Evolutionary conservation across 768 basidiomycete species (phyloP).

Genomic region (Pleurotus djamor): DNA sequence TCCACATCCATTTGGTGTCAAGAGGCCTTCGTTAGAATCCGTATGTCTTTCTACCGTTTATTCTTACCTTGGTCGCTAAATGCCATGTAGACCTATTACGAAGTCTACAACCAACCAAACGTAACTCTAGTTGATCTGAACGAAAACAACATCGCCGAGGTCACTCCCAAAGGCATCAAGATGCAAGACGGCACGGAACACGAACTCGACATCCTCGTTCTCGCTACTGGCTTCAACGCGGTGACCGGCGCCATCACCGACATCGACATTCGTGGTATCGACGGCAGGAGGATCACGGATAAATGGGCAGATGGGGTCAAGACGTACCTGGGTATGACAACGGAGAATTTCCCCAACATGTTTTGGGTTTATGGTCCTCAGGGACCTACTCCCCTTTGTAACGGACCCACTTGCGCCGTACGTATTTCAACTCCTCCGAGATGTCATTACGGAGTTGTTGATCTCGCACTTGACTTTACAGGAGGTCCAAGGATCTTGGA

Average conservation of each 20-base stretch:
- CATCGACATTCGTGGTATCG: slow-evolving; percentile 14
- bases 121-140: slow-evolving; percentile 12
- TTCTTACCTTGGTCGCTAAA: background rate
- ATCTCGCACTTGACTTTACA: background rate
- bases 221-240: slow-evolving; percentile 15
- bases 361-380: slow-evolving; percentile 15
- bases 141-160: slow-evolving; percentile 10
- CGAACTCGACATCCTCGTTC: slow-evolving; percentile 13
- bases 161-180: slow-evolving; percentile 12
- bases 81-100: slow-evolving; percentile 4
- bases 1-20: slow-evolving; percentile 21
- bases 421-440: background rate
- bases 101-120: slow-evolving; percentile 13
- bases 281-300: slow-evolving; percentile 10
- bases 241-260: slow-evolving; percentile 9
- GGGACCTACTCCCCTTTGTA: slow-evolving; percentile 11
- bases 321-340: slow-evolving; percentile 13
- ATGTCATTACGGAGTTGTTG: background rate
- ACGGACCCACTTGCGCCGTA: slow-evolving; percentile 13
- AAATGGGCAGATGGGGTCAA: slow-evolving; percentile 13
- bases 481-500: slow-evolving; percentile 16
- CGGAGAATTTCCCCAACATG: slow-evolving; percentile 13
- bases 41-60: background rate
- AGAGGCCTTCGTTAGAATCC: slow-evolving; percentile 18
- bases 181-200: slow-evolving; percentile 10